phyloP scores from a whole-genome alignment of 2,329 filamentous ascomycete species.

The Teratosphaeria epicoccoides region DNA sequence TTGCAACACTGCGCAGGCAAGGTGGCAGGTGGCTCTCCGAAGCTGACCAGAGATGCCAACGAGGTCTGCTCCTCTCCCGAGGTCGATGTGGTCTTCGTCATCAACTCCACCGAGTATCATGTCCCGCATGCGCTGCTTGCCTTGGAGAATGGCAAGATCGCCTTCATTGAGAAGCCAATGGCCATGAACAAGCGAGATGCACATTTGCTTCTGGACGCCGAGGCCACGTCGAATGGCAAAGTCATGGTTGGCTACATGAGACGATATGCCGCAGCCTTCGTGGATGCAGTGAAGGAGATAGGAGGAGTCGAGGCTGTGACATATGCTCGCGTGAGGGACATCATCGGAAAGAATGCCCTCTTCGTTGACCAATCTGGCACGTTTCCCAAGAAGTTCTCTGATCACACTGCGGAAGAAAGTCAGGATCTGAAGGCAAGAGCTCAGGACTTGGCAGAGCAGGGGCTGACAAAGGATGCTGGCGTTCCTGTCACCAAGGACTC shows the following conservation, averaged over 20 bases:
- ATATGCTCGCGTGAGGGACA: slow-evolving; percentile 46
- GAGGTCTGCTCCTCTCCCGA: slow-evolving; percentile 35
- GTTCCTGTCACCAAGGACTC: slow-evolving; percentile 21
- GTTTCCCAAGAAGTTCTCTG: slow-evolving; percentile 35
- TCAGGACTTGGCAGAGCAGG: slow-evolving; percentile 2
- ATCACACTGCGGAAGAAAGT: slow-evolving; percentile 26
- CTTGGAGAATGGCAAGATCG: slow-evolving; percentile 44
- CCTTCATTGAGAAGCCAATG: slow-evolving; percentile 51
- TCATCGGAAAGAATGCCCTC: slow-evolving; percentile 44
- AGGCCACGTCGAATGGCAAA: slow-evolving; percentile 30
- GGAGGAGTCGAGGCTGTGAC: slow-evolving; percentile 40
- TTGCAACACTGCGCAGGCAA: slow-evolving; percentile 30
- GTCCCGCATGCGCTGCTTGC: slow-evolving; percentile 42
- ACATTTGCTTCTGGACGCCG: slow-evolving; percentile 40
- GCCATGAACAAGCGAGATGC: slow-evolving; percentile 40
- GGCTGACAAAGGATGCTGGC: slow-evolving; percentile 8
- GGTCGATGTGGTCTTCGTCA: slow-evolving; percentile 46
- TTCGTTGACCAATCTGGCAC: slow-evolving; percentile 42
- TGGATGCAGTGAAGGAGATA: slow-evolving; percentile 45
- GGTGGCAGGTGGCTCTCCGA: slow-evolving; percentile 27
- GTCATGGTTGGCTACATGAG: slow-evolving; percentile 53
- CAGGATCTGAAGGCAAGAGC: slow-evolving; percentile 11
- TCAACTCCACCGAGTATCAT: slow-evolving; percentile 46
- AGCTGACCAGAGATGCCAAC: slow-evolving; percentile 19
- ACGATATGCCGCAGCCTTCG: slow-evolving; percentile 48